phyloP scores from a whole-genome alignment of 148 eudicot species.

The Fagopyrum esculentum region DNA sequence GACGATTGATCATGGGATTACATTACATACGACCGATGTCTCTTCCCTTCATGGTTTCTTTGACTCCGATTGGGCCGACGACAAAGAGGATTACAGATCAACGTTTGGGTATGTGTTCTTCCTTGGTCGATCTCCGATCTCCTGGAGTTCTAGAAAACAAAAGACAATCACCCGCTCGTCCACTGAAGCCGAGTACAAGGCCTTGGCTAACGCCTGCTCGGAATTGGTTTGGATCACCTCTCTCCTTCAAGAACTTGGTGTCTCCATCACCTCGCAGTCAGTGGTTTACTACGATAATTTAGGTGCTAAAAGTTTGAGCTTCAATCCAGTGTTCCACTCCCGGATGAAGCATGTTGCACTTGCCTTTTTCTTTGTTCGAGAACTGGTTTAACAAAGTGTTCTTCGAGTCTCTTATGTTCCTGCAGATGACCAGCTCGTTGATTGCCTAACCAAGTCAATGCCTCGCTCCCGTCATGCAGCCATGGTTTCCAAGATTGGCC shows the following conservation, averaged over 20 bases:
- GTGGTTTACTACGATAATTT: neutral
- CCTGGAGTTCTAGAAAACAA: too few species aligned
- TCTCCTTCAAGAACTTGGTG: neutral
- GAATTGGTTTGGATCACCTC: neutral
- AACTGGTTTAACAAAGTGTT: neutral
- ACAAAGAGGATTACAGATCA: neutral
- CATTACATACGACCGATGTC: neutral
- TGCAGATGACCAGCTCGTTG: neutral
- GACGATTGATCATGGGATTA: neutral
- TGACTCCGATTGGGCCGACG: neutral
- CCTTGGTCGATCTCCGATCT: neutral
- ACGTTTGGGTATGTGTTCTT: neutral
- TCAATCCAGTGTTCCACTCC: constrained; percentile 19
- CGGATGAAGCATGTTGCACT: constrained; percentile 18
- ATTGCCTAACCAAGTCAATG: neutral
- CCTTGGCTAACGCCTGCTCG: neutral
- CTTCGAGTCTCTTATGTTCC: neutral
- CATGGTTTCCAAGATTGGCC: neutral
- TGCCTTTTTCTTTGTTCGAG: neutral
- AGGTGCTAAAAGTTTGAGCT: neutral
- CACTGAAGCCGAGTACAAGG: neutral
- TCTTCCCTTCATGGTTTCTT: neutral
- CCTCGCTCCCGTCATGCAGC: neutral
- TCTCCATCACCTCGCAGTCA: neutral
- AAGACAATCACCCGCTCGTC: too few species aligned